Percentiles rank a stretch among this genome's conserved stretches.
phyloP scores from a whole-genome alignment of 805 yeast species.

The Candida coleopterorum region DNA sequence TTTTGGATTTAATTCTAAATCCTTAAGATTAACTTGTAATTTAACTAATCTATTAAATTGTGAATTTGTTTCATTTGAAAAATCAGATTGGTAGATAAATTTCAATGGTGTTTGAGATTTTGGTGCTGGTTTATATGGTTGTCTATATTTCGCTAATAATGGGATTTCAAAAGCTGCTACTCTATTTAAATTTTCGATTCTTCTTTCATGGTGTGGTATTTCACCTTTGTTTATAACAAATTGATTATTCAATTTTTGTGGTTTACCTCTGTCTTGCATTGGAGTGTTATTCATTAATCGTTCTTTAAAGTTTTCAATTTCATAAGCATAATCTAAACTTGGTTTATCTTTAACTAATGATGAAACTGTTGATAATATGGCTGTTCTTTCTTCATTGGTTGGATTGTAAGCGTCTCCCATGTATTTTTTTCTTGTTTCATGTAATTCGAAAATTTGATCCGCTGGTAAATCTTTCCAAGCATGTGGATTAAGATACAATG shows the following conservation, averaged over 20 bases:
- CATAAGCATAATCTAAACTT: conserved; percentile 35
- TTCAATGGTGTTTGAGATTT: conserved; percentile 47
- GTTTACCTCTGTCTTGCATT: conserved; percentile 29
- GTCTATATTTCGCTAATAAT: conserved; percentile 67
- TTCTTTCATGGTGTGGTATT: conserved; percentile 53
- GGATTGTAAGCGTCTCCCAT: conserved; percentile 40
- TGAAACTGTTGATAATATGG: conserved; percentile 35
- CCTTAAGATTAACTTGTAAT: conserved; percentile 47
- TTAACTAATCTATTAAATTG: conserved; percentile 63
- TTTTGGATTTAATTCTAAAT: conserved; percentile 47
- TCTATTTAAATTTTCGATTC: conserved; percentile 70
- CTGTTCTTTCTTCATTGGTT: conserved; percentile 59
- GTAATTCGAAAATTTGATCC: conserved; percentile 56
- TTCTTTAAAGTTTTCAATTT: conserved; percentile 39
- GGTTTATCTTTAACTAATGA: conserved; percentile 30
- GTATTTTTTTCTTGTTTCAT: conserved; percentile 50
- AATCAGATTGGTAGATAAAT: conserved; percentile 64
- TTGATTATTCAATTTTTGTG: conserved; percentile 33
- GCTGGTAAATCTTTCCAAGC: conserved; percentile 69
- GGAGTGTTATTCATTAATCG: conserved; percentile 39
- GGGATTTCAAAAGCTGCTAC: conserved; percentile 93
- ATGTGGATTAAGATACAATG: conserved; percentile 56
- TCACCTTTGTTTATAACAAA: conserved; percentile 31
- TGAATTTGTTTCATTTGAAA: conserved; percentile 67
- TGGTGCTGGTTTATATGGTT: conserved; percentile 53